Evolutionary conservation across 2,329 filamentous ascomycete species (phyloP), one percentile per base, ranked within the genome.

Genomic region (Colletotrichum sp.): DNA sequence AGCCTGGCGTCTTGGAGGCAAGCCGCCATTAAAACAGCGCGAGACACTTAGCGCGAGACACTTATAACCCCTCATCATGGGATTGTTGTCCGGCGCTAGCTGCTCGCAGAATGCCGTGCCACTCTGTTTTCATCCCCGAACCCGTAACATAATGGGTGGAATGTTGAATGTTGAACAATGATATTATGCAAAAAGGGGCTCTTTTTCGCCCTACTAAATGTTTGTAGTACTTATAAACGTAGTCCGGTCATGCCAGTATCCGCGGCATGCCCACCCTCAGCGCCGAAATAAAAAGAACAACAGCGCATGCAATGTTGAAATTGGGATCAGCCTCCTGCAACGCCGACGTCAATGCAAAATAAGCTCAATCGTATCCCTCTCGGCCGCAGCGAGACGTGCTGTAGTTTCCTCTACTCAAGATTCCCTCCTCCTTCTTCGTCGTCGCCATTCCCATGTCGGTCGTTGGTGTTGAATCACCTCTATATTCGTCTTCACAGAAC

Each of bases 231-330:
- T 30, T 72, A 36, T 72, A 57, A 34, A 49, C 69, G 44, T 71
- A 68, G 59, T 63, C 63, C 62, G 24, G 39, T 64, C 26, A 36
- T 60, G 74, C 59, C 64, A 26, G 26, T 69, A 60, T 74, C 74
- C 65, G 30, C 52, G 70, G 49, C 59, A 69, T 52, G 70, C 70
- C 65, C 44, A 64, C 36, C n/a, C 74, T 49, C 49, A 69, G 74
- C 74, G 70, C 74, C 70, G 36, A 34, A 65, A 52, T 63, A 15
- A 60, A 52, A 28, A 63, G 26, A 66, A 62, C 59, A 67, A 67
- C 13, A 73, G 74, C 66, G 74, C 74, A 74, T 74, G 64, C 74
- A 71, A 76, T 74, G 74, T 74, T 76, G 74, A 74, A 76, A 69
- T 52, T 76, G 70, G 60, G 74, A 76, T 74, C 71, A 74, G 70